A percentile compares a stretch with the other conserved stretches of the same genome.
Evolutionary conservation across 148 eudicot genomes (phyloP).

Genomic region (Bassia scoparia): DNA sequence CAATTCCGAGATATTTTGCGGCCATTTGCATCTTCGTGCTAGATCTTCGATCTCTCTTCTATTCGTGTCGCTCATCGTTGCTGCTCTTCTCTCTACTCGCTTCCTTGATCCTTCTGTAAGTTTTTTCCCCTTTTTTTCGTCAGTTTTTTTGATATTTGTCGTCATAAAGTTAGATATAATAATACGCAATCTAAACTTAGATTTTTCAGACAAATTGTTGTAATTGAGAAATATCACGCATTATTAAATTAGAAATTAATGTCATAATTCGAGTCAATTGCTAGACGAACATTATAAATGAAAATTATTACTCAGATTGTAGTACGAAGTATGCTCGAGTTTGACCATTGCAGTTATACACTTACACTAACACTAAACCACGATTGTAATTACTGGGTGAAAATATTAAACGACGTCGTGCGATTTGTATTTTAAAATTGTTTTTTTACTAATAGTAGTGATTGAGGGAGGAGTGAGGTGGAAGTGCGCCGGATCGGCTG

Average conservation of each 20-base stretch:
- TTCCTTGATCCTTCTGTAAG: constrained; percentile 40
- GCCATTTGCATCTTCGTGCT: constrained; percentile 27
- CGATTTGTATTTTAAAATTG: neutral
- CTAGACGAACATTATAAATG: neutral
- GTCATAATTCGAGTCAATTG: neutral
- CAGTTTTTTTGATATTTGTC: neutral
- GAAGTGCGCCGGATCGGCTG: constrained; percentile 1
- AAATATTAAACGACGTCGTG: neutral
- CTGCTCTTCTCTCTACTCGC: constrained; percentile 41
- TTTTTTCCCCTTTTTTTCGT: neutral
- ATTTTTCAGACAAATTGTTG: too few species aligned
- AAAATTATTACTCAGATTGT: too few species aligned
- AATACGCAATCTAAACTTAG: too few species aligned
- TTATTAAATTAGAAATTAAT: too few species aligned
- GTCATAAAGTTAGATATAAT: too few species aligned
- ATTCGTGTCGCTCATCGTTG: constrained; percentile 33
- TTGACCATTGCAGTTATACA: neutral
- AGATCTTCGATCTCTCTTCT: constrained; percentile 40
- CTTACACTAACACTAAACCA: neutral
- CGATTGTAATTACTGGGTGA: neutral
- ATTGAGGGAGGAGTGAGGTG: neutral
- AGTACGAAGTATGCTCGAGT: neutral
- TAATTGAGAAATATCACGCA: too few species aligned
- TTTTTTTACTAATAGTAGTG: neutral
- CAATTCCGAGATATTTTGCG: constrained; percentile 20